Conservation (phyloP, 139 green algal genomes). For the Helicosporidium sp. region DNA sequence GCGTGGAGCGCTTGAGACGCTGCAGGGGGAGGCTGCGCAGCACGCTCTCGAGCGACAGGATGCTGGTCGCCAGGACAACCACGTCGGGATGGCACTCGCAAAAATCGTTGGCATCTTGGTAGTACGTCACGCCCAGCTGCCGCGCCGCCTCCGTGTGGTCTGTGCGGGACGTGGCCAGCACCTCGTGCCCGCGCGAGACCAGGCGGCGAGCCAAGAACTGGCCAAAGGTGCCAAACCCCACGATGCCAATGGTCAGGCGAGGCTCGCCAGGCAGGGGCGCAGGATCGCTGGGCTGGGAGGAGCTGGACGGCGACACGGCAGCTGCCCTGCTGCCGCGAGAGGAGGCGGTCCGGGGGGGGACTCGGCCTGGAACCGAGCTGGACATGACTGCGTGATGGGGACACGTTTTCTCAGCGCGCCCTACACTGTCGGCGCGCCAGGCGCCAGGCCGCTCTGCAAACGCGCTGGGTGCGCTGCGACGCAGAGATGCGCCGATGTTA, state of each 20-base stretch:
- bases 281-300: constrained; percentile 1
- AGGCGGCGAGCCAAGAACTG: constrained; percentile 88
- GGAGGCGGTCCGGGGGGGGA: no score
- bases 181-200: constrained; percentile 51
- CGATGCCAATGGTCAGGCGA: constrained; percentile 70
- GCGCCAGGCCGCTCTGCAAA: no score
- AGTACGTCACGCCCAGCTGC: constrained; percentile 72
- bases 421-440: no score
- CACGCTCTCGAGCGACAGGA: constrained; percentile 69
- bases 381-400: no score
- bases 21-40: constrained; percentile 59
- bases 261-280: no score
- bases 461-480: no score
- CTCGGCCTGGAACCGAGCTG: no score
- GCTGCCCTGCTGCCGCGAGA: no score
- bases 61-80: constrained; percentile 75
- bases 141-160: constrained; percentile 50
- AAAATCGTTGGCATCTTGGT: constrained; percentile 74
- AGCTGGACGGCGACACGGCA: constrained; percentile 9
- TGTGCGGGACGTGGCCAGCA: constrained; percentile 64
- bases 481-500: no score
- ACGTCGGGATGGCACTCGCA: constrained; percentile 93
- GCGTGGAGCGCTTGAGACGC: constrained; percentile 71
- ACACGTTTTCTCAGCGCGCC: no score
- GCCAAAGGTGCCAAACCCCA: constrained; percentile 96